Base-by-base conservation (phyloP, 495 filamentous ascomycete genomes). In the Podospora anserina region DNA sequence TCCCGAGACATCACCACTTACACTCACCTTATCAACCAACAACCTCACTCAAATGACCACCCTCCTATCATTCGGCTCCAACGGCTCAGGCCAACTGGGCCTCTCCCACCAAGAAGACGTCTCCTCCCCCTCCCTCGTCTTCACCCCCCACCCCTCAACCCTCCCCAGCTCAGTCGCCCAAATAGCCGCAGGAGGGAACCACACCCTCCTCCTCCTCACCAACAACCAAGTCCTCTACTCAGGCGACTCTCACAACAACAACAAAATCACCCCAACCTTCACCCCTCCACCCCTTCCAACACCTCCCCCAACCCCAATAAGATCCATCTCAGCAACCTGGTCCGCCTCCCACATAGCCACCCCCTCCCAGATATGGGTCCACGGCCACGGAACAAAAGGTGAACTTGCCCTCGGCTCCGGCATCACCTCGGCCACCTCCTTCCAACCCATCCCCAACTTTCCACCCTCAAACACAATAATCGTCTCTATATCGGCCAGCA, bases 1-100 rank as follows among this genome's bases (percentile, higher is more conserved):
- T 23, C 15, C 15, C 15, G 30, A 16, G 13, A 64, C 60, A 27
- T 18, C 16, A 32, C 54, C 56, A 70, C 76, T 59, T 81, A 97
- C 57, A 92, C 88, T 88, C 93, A n/a, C 88, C 97, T 70, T 9
- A 18, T 18, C 13, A 58, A 20, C 4, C 6, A 20, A 58, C 3
- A 58, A 58, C 6, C n/a, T 63, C 32, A 16, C 15, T 15, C 30
- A n/a, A 64, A 27, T 18, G 20, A 32, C 54, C 56, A 70, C 75
- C 60, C 81, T 97, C 57, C 92, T 88, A 75, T 88, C 93, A n/a
- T 88, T 97, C 70, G 95, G 95, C 44, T 97, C 94, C 32, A 99
- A 97, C 77, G 89, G 91, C 53, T 91, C 88, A 6, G 92, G 92
- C 64, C 95, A 99, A 75, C 85, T 99, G 49, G 92, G 90, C 49